These are phyloP conservation scores for Podospora australis DNA, from an alignment of 495 filamentous ascomycete species.

Conservation along the genomic window DNA sequence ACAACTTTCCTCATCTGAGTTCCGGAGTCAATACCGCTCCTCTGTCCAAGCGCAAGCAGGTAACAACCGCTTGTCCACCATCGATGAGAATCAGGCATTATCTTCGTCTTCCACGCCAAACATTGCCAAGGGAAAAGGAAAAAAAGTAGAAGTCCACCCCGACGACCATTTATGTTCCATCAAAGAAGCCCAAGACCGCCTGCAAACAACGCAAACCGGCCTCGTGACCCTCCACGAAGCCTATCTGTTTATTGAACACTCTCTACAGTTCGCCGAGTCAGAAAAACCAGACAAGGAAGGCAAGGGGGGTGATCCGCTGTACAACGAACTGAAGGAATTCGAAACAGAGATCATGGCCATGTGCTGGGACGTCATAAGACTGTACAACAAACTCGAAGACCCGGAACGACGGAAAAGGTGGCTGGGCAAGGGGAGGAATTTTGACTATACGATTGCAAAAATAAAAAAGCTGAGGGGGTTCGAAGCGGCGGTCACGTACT, in stretches of 20 bases:
- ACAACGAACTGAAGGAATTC: no score
- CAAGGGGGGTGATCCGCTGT: no score
- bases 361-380: no score
- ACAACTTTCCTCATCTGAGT: background rate
- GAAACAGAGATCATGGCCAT: no score
- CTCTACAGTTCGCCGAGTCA: background rate
- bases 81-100: background rate
- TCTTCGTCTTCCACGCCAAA: no score
- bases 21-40: background rate
- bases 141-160: no score
- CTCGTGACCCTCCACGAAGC: slow-evolving; percentile 7
- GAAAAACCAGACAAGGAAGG: no score
- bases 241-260: slow-evolving; percentile 1
- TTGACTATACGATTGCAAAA: background rate
- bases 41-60: background rate
- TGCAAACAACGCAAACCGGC: background rate
- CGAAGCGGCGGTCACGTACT: background rate
- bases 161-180: background rate
- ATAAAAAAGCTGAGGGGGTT: slow-evolving; percentile 3
- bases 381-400: no score
- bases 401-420: no score
- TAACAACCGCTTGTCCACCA: background rate
- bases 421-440: slow-evolving; percentile 1
- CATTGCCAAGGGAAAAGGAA: no score
- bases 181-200: background rate